These are phyloP conservation scores for Zygoascus biomembranicola DNA, from an alignment of 805 yeast genomes.

Conservation along the genomic window DNA sequence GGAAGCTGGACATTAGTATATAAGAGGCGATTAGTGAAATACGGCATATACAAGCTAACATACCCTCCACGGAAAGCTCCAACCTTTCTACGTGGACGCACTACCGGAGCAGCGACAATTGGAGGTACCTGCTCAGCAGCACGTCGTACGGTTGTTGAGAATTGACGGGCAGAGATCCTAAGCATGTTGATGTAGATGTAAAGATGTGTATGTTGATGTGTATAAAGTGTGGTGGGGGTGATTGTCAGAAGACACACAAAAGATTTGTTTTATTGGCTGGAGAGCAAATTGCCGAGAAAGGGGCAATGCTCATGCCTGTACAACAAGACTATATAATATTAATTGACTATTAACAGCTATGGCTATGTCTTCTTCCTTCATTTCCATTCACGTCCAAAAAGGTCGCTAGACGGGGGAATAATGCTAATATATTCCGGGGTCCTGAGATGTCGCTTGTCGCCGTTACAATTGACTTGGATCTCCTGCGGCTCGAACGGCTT, in stretches of 20 bases:
- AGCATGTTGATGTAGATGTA: background rate
- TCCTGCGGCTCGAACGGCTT: background rate
- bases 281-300: background rate
- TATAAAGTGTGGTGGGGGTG: background rate
- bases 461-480: background rate
- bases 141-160: background rate
- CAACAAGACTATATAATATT: background rate
- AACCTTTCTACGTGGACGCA: slow-evolving; percentile 20
- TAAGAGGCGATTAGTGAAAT: background rate
- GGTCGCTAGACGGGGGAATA: background rate
- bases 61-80: slow-evolving; percentile 40
- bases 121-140: slow-evolving; percentile 1
- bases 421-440: background rate
- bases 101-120: background rate
- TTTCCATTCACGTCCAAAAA: background rate
- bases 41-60: slow-evolving; percentile 8
- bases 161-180: background rate
- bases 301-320: background rate
- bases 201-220: background rate
- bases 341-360: background rate
- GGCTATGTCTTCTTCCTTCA: background rate
- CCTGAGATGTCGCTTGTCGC: background rate
- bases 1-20: slow-evolving; percentile 29
- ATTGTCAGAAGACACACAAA: background rate
- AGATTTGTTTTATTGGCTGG: background rate